phyloP scores from a whole-genome alignment of 2,329 filamentous ascomycete genomes.

The Sarocladiaceae sp. region DNA sequence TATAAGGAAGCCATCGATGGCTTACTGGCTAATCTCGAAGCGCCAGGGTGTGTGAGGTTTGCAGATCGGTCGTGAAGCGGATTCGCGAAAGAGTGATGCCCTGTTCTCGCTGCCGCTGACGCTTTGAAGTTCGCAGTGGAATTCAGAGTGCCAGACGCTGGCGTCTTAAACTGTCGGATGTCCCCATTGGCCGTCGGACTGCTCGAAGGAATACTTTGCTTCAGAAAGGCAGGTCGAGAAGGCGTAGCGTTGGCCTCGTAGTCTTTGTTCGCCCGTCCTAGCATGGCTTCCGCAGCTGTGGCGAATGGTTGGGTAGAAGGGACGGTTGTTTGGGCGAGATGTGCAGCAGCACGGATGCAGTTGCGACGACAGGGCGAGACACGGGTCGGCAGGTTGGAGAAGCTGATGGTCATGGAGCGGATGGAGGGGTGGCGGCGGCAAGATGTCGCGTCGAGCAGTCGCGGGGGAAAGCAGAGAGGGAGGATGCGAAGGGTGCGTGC shows the following conservation, averaged over 20 bases:
- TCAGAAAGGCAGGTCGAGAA: conserved; percentile 34
- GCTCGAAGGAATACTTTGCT: conserved; percentile 55
- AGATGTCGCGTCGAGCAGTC: not conserved
- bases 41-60: conserved; percentile 25
- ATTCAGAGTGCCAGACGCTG: conserved; percentile 23
- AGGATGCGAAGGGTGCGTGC: not conserved
- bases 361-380: not conserved
- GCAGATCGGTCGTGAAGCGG: conserved; percentile 24
- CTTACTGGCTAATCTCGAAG: conserved; percentile 13
- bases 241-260: conserved; percentile 31
- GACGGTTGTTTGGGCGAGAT: not conserved
- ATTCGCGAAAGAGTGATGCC: conserved; percentile 18
- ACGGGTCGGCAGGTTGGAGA: conserved; percentile 5
- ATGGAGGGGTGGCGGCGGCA: not conserved
- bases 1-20: conserved; percentile 37
- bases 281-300: conserved; percentile 25
- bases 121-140: conserved; percentile 26
- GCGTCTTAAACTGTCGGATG: conserved; percentile 47
- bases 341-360: conserved; percentile 4
- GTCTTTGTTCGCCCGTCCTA: conserved; percentile 30
- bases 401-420: conserved; percentile 1
- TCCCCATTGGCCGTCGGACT: conserved; percentile 44
- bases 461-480: not conserved
- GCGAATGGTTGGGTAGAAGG: not conserved
- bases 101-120: conserved; percentile 37